phyloP scores from a whole-genome alignment of 352 stramenopile genomes.

The Globisporangium mamillatum region DNA sequence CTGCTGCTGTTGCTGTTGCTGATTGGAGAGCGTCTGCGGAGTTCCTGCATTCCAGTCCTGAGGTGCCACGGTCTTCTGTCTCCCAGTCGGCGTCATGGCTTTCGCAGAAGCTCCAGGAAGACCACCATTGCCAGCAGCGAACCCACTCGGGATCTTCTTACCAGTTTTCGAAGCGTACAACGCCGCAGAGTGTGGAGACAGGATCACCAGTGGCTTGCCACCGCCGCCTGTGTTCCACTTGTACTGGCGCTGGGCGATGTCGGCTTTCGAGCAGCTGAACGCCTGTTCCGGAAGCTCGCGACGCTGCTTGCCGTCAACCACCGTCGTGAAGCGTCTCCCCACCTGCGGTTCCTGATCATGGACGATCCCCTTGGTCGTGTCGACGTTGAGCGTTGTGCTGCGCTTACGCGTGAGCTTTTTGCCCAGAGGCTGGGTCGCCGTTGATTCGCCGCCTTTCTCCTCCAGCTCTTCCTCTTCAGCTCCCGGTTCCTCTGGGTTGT shows the following conservation, averaged over 20 bases:
- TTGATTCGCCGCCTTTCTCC: background rate
- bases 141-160: background rate
- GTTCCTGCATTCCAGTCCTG: conserved; percentile 9
- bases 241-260: conserved; percentile 1
- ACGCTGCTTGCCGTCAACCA: conserved; percentile 12
- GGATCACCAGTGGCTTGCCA: conserved; percentile 16
- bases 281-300: conserved; percentile 13
- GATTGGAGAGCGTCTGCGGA: background rate
- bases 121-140: background rate
- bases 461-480: background rate
- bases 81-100: conserved; percentile 8
- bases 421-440: background rate
- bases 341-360: conserved; percentile 8
- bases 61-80: background rate
- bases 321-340: conserved; percentile 13
- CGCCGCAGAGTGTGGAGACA: conserved; percentile 11
- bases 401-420: conserved; percentile 15
- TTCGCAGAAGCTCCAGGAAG: background rate
- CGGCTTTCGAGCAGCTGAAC: conserved; percentile 23
- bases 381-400: conserved; percentile 18
- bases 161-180: conserved; percentile 6
- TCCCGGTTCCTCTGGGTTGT: background rate
- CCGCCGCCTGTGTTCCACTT: conserved; percentile 20
- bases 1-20: background rate
- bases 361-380: conserved; percentile 11